These are phyloP conservation scores for Elsinoe arachidis DNA, from an alignment of 2,329 filamentous ascomycete genomes.

Conservation along the genomic window DNA sequence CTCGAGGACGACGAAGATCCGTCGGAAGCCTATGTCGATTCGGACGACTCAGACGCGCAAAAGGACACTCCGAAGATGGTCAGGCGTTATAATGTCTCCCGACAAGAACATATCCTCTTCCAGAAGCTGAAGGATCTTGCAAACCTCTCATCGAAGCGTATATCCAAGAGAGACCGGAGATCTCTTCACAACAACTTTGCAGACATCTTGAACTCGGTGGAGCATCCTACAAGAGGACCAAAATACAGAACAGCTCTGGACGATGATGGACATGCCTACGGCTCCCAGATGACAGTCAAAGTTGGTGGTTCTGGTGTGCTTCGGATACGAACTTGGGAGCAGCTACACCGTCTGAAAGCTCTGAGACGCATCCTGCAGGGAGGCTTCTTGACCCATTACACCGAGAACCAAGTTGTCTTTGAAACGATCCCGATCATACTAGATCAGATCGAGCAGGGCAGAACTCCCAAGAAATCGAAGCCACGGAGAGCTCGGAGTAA, in stretches of 20 bases:
- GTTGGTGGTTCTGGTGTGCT: constrained; percentile 53
- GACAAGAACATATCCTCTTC: constrained; percentile 53
- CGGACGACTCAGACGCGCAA: constrained; percentile 35
- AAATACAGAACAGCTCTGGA: constrained; percentile 57
- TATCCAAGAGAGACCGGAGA: constrained; percentile 60
- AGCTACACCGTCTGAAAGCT: constrained; percentile 54
- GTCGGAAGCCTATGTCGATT: constrained; percentile 34
- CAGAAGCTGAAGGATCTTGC: constrained; percentile 52
- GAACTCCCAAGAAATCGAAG: neutral
- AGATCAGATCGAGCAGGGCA: constrained; percentile 19
- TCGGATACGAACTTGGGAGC: constrained; percentile 66
- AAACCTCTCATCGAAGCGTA: constrained; percentile 50
- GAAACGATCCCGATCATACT: constrained; percentile 45
- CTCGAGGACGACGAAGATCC: constrained; percentile 48
- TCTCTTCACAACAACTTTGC: constrained; percentile 57
- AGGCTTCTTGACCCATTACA: constrained; percentile 56
- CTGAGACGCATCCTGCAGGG: constrained; percentile 53
- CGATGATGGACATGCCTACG: constrained; percentile 51
- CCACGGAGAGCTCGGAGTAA: constrained; percentile 2
- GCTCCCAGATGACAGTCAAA: constrained; percentile 53
- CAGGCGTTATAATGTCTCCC: constrained; percentile 60
- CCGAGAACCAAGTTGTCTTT: constrained; percentile 52
- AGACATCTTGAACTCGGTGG: constrained; percentile 57
- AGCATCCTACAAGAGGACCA: constrained; percentile 58
- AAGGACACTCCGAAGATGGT: constrained; percentile 42